Conservation (phyloP, 202 grass and related monocot species). For the Digitaria exilis region DNA sequence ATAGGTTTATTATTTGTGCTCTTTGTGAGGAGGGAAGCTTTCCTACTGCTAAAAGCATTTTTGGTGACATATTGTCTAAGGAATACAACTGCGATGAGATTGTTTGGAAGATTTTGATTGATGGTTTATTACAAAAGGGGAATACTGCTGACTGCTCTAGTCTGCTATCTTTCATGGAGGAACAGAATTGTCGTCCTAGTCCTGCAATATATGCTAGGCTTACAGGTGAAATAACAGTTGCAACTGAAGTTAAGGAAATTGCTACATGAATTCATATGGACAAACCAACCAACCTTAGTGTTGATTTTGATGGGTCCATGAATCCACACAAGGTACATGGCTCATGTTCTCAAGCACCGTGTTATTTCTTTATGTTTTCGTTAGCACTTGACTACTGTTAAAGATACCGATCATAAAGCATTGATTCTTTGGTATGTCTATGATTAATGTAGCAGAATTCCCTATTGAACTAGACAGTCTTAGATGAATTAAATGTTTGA, state of each 20-base stretch:
- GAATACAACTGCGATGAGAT: conserved; percentile 86
- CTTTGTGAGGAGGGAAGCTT: conserved; percentile 74
- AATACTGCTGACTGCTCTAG: conserved; percentile 57
- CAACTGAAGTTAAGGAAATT: conserved; percentile 43
- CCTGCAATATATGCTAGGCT: conserved; percentile 54
- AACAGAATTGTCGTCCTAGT: conserved; percentile 52
- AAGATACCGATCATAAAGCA: neutral
- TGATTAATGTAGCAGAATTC: neutral
- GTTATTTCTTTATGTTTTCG: neutral
- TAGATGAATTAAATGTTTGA: no score
- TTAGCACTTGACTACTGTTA: neutral
- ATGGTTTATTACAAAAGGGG: conserved; percentile 67
- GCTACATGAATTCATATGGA: conserved; percentile 34
- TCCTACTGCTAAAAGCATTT: conserved; percentile 62
- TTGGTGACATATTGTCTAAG: conserved; percentile 62
- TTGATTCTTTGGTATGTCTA: neutral
- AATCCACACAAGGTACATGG: conserved; percentile 43
- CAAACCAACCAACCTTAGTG: conserved; percentile 24
- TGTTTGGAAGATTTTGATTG: conserved; percentile 86
- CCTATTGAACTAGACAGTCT: neutral
- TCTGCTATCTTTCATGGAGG: conserved; percentile 71
- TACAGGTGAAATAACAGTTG: conserved; percentile 43
- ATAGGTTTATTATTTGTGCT: conserved; percentile 71
- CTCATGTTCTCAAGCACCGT: neutral
- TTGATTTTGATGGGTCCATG: conserved; percentile 27